Base-by-base conservation (phyloP, 2,329 filamentous ascomycete genomes). In the Bertia moriformis region DNA sequence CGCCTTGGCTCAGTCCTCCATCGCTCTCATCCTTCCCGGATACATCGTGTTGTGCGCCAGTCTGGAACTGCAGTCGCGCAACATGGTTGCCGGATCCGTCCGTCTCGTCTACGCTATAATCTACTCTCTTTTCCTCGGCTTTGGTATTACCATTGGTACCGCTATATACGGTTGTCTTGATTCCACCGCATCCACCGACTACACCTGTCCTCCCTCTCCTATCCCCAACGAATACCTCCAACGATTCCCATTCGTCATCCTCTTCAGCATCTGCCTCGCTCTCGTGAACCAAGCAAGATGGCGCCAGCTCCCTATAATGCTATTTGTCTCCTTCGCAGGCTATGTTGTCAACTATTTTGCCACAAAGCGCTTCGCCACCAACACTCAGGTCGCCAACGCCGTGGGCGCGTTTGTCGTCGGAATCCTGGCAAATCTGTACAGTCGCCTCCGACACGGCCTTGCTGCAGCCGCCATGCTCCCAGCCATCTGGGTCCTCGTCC, bases 381-480 rank as follows among this genome's bases (percentile, higher is more conserved):
- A 84, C 48, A 72, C 74, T 0, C 83, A 88, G 46, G 73, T 93
- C 20, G 77, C 78, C 40, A 86, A 82, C 56, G 84, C 83, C 32
- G 67, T 91, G 2, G 83, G 83, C 20, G 83, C 85, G 0, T 67
- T 93, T 38, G 71, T 74, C 1, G 75, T 93, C 13, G 85, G 85
- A 10, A 70, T 88, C 22, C 61, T 86, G 38, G 84, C 83, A 3
- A 93, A 93, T 47, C 52, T 86, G 2, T 89, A 91, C 60, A 79
- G 45, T 18, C 43, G 48, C 5, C 48, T 65, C 19, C 63, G 71
- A 17, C 78, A 88, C 53, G 83, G 82, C 1, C 71, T 93, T 2
- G 87, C 87, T 0, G 86, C 86, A 0, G 84, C 85, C 0, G 81
- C 83, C 1, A 84, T 94, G 67, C 62, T 94, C 7, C 87, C 87